phyloP scores from a whole-genome alignment of 768 basidiomycete genomes.

The Mycena galericulata region DNA sequence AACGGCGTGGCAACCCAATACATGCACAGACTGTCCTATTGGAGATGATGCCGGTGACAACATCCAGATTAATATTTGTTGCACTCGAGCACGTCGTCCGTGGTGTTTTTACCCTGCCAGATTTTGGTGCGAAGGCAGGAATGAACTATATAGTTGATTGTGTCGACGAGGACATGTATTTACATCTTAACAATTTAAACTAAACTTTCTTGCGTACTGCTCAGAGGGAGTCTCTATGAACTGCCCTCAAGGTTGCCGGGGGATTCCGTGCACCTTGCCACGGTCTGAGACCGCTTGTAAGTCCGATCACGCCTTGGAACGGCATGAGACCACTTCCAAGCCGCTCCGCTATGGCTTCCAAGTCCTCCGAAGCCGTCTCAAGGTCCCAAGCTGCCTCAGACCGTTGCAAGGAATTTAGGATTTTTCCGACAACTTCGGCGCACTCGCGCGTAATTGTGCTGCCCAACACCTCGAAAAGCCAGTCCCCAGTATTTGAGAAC shows the following conservation, averaged over 20 bases:
- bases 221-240: not conserved
- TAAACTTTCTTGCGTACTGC: not conserved
- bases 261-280: not conserved
- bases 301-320: not conserved
- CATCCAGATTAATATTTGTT: not conserved
- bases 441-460: constrained; percentile 50
- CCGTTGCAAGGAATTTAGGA: no score
- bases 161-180: not conserved
- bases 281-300: no score
- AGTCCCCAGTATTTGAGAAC: no score
- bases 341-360: not conserved
- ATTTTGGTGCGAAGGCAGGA: not conserved
- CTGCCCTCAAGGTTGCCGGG: constrained; percentile 1
- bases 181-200: no score
- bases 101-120: not conserved
- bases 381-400: no score
- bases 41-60: not conserved
- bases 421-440: constrained; percentile 33
- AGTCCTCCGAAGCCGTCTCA: no score
- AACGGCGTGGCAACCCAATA: constrained; percentile 3
- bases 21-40: constrained; percentile 2
- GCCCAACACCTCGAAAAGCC: no score
- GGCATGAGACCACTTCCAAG: not conserved
- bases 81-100: not conserved
- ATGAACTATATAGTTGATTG: not conserved